Conservation (phyloP, 2,329 filamentous ascomycete species). For the Colletotrichum limetticola region DNA sequence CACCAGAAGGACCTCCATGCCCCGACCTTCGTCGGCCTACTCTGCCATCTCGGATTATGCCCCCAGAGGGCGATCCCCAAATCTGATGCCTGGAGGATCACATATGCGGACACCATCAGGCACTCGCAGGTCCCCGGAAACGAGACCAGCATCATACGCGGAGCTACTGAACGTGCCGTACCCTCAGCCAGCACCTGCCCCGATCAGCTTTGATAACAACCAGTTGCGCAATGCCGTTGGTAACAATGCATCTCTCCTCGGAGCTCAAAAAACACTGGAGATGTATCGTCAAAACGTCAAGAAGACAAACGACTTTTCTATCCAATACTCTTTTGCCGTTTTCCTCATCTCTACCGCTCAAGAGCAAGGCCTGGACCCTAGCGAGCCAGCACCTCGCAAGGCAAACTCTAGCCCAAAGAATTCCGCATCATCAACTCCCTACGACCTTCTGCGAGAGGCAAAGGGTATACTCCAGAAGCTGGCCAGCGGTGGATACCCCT, state of each 20-base stretch:
- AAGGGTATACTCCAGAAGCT: constrained; percentile 89
- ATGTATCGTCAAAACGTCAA: constrained; percentile 98
- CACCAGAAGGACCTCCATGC: constrained; percentile 67
- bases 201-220: constrained; percentile 82
- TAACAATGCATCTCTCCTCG: constrained; percentile 89
- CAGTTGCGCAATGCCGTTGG: constrained; percentile 83
- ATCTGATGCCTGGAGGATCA: constrained; percentile 52
- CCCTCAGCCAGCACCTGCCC: constrained; percentile 77
- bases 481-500: constrained; percentile 89
- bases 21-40: constrained; percentile 80
- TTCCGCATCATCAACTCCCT: constrained; percentile 61
- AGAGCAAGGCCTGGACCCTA: constrained; percentile 72
- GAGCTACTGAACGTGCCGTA: constrained; percentile 78
- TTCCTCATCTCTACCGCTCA: constrained; percentile 92
- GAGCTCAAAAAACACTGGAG: constrained; percentile 92
- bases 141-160: constrained; percentile 63
- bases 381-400: constrained; percentile 58
- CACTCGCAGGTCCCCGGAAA: constrained; percentile 67
- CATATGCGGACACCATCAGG: constrained; percentile 59
- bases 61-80: constrained; percentile 71
- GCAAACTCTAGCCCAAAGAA: constrained; percentile 58
- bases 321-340: constrained; percentile 96
- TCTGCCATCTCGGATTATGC: constrained; percentile 78
- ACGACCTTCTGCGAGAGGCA: constrained; percentile 85
- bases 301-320: constrained; percentile 90